These are phyloP conservation scores for Scheffersomyces spartinae DNA, from an alignment of 805 yeast species.

Conservation along the genomic window DNA sequence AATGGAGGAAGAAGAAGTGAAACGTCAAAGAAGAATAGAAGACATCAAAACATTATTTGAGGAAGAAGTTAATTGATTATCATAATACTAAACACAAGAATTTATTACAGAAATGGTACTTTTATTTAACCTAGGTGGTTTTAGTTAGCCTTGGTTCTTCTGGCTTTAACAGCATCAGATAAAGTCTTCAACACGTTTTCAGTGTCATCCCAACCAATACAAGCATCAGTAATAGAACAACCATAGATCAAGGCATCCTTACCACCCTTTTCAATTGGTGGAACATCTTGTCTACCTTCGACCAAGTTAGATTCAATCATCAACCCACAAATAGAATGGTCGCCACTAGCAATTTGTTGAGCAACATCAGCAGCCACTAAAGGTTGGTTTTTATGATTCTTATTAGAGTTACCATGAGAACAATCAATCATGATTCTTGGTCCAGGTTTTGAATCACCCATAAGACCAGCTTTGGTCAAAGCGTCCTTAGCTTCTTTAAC, in stretches of 20 bases:
- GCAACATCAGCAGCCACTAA: conserved; percentile 77
- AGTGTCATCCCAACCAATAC: conserved; percentile 89
- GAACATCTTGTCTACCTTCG: conserved; percentile 85
- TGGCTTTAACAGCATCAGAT: conserved; percentile 71
- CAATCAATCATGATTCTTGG: conserved; percentile 84
- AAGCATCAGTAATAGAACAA: conserved; percentile 93
- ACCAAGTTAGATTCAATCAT: conserved; percentile 91
- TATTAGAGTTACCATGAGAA: conserved; percentile 94
- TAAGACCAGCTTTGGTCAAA: conserved; percentile 35
- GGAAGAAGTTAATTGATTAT: conserved; percentile 10
- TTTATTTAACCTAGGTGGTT: too few species aligned
- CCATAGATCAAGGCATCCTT: conserved; percentile 71
- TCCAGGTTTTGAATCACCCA: conserved; percentile 37
- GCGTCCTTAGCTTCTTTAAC: conserved; percentile 63
- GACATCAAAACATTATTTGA: conserved; percentile 62
- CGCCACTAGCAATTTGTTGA: conserved; percentile 74
- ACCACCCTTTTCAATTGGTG: conserved; percentile 37
- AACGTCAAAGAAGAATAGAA: conserved; percentile 51
- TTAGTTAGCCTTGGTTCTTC: too few species aligned
- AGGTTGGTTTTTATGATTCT: conserved; percentile 93
- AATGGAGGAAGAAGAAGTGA: conserved; percentile 54
- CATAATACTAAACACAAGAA: too few species aligned
- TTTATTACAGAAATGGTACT: too few species aligned
- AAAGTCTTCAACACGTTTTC: conserved; percentile 67
- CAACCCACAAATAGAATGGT: conserved; percentile 72